These are phyloP conservation scores for Fistulinella staudtii DNA, from an alignment of 1,284 basidiomycete species.

Conservation along the genomic window DNA sequence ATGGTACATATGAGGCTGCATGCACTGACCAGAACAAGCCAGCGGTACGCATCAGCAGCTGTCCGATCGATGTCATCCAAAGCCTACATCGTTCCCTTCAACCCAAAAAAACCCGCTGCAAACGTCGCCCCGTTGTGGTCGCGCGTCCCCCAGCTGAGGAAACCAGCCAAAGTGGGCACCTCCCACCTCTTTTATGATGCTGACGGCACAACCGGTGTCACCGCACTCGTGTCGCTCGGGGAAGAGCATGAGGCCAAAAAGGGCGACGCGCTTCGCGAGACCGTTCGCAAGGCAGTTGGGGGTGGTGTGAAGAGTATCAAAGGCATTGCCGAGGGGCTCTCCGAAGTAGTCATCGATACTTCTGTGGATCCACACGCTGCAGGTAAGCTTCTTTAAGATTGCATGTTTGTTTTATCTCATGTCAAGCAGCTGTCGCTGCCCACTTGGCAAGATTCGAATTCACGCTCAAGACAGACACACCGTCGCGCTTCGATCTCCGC, in stretches of 20 bases:
- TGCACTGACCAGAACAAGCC: slow-evolving; percentile 15
- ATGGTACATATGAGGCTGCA: slow-evolving; percentile 22
- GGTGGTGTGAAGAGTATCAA: slow-evolving; percentile 64
- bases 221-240: slow-evolving; percentile 61
- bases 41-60: slow-evolving; percentile 20
- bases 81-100: slow-evolving; percentile 42
- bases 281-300: slow-evolving; percentile 63
- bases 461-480: slow-evolving; percentile 67
- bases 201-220: slow-evolving; percentile 37
- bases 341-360: slow-evolving; percentile 57
- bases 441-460: slow-evolving; percentile 73
- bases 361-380: slow-evolving; percentile 71
- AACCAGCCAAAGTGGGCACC: slow-evolving; percentile 57
- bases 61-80: slow-evolving; percentile 36
- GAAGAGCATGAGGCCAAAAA: slow-evolving; percentile 51
- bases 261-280: slow-evolving; percentile 52
- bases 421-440: slow-evolving; percentile 62
- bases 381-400: slow-evolving; percentile 40
- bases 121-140: slow-evolving; percentile 40
- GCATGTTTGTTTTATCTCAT: not conserved
- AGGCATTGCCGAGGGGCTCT: no score
- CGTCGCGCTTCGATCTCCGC: slow-evolving; percentile 56
- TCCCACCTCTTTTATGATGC: slow-evolving; percentile 62
- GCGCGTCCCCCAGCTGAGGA: slow-evolving; percentile 38
- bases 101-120: slow-evolving; percentile 34